Conservation (phyloP, 331 rosid species). For the Malus hybrid region DNA sequence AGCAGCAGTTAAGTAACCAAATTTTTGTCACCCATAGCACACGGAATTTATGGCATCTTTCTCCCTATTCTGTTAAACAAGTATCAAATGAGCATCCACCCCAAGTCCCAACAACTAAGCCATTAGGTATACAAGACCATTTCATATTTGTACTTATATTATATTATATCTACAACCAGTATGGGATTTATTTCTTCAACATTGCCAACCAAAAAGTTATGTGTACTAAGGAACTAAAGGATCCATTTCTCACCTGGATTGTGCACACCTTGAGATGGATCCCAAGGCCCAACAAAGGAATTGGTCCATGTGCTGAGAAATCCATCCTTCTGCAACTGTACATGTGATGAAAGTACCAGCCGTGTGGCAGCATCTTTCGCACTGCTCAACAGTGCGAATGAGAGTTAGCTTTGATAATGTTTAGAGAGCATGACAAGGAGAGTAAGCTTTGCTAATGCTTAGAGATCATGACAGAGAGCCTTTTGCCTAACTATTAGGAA, state of each 20-base stretch:
- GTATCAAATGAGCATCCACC: neutral
- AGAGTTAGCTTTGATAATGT: slow-evolving; percentile 7
- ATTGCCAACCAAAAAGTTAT: neutral
- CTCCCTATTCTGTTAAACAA: neutral
- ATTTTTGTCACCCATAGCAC: neutral
- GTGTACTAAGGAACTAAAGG: slow-evolving; percentile 9
- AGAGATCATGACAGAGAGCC: slow-evolving; percentile 2
- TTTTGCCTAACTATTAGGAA: neutral
- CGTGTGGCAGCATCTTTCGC: slow-evolving; percentile 78
- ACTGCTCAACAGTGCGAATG: slow-evolving; percentile 31
- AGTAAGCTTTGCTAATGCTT: slow-evolving; percentile 1
- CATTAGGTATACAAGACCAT: neutral
- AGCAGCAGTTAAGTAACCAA: slow-evolving; percentile 21
- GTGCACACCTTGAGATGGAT: slow-evolving; percentile 98
- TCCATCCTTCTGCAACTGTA: slow-evolving; percentile 89
- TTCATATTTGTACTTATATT: neutral
- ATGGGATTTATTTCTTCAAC: neutral
- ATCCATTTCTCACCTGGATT: slow-evolving; percentile 72
- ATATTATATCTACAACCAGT: neutral
- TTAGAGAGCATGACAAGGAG: slow-evolving; percentile 12
- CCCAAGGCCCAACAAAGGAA: slow-evolving; percentile 99
- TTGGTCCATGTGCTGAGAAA: slow-evolving; percentile 89
- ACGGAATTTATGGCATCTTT: neutral
- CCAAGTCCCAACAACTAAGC: neutral
- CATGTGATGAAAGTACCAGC: slow-evolving; percentile 75